These are phyloP conservation scores for Neofusicoccum umdonicola DNA, from an alignment of 2,329 filamentous ascomycete species.

Conservation along the genomic window DNA sequence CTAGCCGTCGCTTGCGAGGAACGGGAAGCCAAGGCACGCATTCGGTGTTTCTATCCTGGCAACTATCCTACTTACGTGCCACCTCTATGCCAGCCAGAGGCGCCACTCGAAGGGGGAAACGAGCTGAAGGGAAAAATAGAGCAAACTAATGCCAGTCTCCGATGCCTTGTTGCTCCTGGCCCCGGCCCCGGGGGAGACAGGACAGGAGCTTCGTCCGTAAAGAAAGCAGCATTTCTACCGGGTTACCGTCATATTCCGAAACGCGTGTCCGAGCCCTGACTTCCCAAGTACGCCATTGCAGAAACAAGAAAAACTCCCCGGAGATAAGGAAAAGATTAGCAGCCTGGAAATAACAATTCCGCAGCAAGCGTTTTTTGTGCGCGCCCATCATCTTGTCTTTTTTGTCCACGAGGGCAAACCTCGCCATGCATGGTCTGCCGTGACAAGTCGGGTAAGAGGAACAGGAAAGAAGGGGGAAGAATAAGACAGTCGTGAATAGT, in stretches of 20 bases:
- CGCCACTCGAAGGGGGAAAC: not conserved
- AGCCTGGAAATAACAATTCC: not conserved
- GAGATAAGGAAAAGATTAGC: not conserved
- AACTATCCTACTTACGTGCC: constrained; percentile 10
- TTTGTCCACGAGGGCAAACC: not conserved
- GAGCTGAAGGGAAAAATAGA: not conserved
- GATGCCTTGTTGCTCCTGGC: not conserved
- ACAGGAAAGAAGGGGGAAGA: not conserved
- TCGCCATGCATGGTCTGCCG: not conserved
- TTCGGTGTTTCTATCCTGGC: constrained; percentile 15
- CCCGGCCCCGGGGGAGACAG: not conserved
- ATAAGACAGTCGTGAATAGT: constrained; percentile 1
- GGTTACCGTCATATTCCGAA: constrained; percentile 13
- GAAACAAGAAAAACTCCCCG: not conserved
- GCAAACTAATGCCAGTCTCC: not conserved
- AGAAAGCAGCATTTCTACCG: constrained; percentile 7
- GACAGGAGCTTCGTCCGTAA: not conserved
- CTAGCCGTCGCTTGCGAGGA: not conserved
- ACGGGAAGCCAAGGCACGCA: not conserved
- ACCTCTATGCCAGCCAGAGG: constrained; percentile 13
- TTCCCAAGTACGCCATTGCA: not conserved
- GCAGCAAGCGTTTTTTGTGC: constrained; percentile 3
- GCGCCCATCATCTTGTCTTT: constrained; percentile 3
- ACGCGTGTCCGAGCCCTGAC: not conserved
- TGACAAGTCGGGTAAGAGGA: not conserved